Evolutionary conservation across 164 flowering plant genomes (phyloP).

Genomic region (Magnolia kwangsiensis): DNA sequence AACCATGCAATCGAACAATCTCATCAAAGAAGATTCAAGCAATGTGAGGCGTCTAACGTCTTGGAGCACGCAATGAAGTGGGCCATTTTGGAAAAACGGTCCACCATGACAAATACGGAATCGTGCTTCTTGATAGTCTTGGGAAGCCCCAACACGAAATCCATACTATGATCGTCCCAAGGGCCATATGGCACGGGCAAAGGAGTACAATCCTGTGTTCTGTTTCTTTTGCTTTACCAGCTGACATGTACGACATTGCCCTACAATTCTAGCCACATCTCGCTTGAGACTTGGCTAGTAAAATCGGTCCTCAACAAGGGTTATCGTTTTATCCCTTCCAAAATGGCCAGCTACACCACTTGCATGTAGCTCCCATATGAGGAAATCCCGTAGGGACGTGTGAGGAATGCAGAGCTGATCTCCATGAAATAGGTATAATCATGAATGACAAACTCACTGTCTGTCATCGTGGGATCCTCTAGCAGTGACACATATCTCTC

Average conservation of each 20-base stretch:
- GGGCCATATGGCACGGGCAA: neutral
- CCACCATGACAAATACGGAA: neutral
- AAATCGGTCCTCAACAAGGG: too few species aligned
- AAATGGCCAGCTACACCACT: too few species aligned
- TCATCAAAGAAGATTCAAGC: neutral
- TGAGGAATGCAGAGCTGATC: neutral
- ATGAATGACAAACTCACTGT: neutral
- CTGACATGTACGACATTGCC: neutral
- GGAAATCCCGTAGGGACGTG: too few species aligned
- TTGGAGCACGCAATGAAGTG: neutral
- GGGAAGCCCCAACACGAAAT: slow-evolving; percentile 2
- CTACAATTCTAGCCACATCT: too few species aligned
- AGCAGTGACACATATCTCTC: neutral
- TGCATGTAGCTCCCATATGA: too few species aligned
- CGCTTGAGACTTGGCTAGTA: too few species aligned
- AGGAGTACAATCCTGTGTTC: neutral
- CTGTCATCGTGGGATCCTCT: neutral
- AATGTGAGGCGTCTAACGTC: neutral
- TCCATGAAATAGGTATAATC: neutral
- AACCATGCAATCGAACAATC: neutral
- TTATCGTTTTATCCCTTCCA: too few species aligned
- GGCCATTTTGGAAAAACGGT: neutral
- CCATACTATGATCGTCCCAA: slow-evolving; percentile 2
- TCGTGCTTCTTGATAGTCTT: neutral
- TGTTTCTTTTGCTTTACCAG: neutral